Evolutionary conservation across 768 basidiomycete species (phyloP), one percentile per base, ranked within the genome.

Genomic region (Mrakia frigida): DNA sequence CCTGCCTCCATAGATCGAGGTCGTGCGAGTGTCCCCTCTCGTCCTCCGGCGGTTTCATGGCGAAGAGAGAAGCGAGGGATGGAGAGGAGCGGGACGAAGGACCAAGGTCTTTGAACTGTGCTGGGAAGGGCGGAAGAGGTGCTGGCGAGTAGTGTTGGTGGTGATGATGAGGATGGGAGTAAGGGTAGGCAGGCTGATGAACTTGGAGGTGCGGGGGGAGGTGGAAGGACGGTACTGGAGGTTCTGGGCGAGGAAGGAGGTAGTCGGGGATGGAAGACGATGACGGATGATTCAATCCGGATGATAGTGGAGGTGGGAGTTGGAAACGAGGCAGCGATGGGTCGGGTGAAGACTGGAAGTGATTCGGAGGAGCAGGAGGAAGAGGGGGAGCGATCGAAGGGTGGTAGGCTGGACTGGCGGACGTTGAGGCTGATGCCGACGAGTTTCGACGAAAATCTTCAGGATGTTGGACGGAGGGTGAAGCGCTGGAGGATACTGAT

Each of bases 41-140:
- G 13, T 68, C 65, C 18, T 68, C 65, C 2, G 65, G 65, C 65
- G 65, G 65, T 23, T 68, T 68, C 35, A 68, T 35, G 39, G 65
- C 35, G 37, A 68, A 68, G 9, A 68, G 65, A 23, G 39, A 39
- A 6, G 65, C 65, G 23, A 68, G 65, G 10, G 18, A 23, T 6
- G 65, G 65, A 5, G 65, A 68, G 21, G 65, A 68, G 35, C 65
- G 35, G 2, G 37, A 39, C 14, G 35, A 39, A 0, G 65, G 65
- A 23, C 65, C 65, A 23, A 68, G 65, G n/a, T 68, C 65, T 25
- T 41, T 68, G 39, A 68, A 68, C 65, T 68, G 65, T 21, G 37
- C 65, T 21, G 65, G 65, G 65, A 43, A 68, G 37, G 65, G 65
- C 3, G 65, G 65, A 9, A 41, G 37, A 4, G 65, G 65, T 9